Percentiles rank a stretch among this genome's conserved stretches.
These are phyloP conservation scores for Cubamyces lactineus DNA, from an alignment of 768 basidiomycete species.

Conservation along the genomic window DNA sequence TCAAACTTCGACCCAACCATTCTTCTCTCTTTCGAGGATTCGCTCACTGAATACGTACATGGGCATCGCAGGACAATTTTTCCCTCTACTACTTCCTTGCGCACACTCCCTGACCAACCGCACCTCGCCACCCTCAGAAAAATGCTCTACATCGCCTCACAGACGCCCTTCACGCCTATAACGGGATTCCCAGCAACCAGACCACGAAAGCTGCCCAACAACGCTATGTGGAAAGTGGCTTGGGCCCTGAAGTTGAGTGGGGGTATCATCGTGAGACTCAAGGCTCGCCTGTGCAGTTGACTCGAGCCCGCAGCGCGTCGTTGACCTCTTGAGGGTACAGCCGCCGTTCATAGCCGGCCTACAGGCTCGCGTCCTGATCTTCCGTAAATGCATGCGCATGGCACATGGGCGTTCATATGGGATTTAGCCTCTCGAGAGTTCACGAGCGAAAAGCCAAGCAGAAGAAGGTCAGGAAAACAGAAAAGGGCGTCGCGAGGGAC, in stretches of 20 bases:
- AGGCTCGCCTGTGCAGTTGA: constrained; percentile 5
- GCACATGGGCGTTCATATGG: neutral
- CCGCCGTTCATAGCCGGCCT: too few species aligned
- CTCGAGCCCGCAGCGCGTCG: neutral
- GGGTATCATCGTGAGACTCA: neutral
- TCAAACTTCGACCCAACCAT: constrained; percentile 9
- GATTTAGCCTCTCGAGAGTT: neutral
- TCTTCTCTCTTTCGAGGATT: constrained; percentile 9
- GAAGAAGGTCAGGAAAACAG: neutral
- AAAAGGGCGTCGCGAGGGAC: neutral
- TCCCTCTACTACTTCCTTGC: constrained; percentile 14
- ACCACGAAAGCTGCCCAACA: neutral
- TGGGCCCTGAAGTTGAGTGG: neutral
- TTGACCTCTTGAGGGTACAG: neutral
- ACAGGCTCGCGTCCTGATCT: neutral
- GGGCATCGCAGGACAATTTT: neutral
- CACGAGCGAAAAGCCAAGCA: constrained; percentile 2
- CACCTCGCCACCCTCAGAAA: constrained; percentile 4
- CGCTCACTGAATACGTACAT: constrained; percentile 20
- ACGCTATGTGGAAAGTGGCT: neutral
- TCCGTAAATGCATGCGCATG: neutral
- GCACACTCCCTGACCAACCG: constrained; percentile 1
- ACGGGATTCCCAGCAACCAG: neutral
- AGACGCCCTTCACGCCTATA: constrained; percentile 1
- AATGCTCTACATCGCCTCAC: constrained; percentile 1